phyloP scores from a whole-genome alignment of 495 filamentous ascomycete genomes.

The Annulohypoxylon moriforme region DNA sequence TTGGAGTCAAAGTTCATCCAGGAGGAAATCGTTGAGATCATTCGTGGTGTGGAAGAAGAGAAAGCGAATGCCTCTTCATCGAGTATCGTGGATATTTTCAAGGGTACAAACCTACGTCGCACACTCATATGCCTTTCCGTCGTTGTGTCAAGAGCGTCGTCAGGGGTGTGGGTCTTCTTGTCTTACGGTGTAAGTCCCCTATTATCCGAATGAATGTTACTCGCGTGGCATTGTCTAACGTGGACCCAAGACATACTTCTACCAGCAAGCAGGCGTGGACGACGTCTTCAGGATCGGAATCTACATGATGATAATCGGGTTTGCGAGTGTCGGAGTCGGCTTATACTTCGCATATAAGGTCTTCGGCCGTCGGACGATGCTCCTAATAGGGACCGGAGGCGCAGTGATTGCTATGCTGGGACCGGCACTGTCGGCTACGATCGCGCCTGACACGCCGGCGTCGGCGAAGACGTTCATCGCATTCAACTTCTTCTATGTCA shows the following conservation, averaged over 20 bases:
- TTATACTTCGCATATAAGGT: constrained; percentile 54
- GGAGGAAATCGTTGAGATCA: constrained; percentile 48
- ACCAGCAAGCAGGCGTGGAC: constrained; percentile 44
- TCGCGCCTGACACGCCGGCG: constrained; percentile 49
- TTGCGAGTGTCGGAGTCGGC: constrained; percentile 58
- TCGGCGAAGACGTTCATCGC: constrained; percentile 60
- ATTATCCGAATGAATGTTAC: constrained; percentile 22
- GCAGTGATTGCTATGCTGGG: constrained; percentile 54
- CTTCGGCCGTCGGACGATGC: constrained; percentile 58
- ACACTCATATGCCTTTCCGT: constrained; percentile 44
- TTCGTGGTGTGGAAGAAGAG: constrained; percentile 45
- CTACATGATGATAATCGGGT: constrained; percentile 57
- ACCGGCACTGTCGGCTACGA: constrained; percentile 40
- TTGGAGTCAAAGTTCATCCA: constrained; percentile 45
- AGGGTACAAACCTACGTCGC: constrained; percentile 46
- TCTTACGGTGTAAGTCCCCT: constrained; percentile 44
- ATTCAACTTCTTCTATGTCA: constrained; percentile 46
- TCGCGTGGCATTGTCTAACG: constrained; percentile 21
- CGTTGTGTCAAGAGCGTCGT: constrained; percentile 44
- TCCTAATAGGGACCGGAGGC: constrained; percentile 58
- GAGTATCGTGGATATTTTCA: constrained; percentile 44
- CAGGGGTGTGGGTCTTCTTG: constrained; percentile 47
- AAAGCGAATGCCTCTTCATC: constrained; percentile 38
- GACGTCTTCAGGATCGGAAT: constrained; percentile 47
- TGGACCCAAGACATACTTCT: constrained; percentile 49